Percentiles rank a stretch among this genome's conserved stretches.
Evolutionary conservation across 192 early-diverging fungal genomes (phyloP).

Genomic region (Coemansia nantahalensis): DNA sequence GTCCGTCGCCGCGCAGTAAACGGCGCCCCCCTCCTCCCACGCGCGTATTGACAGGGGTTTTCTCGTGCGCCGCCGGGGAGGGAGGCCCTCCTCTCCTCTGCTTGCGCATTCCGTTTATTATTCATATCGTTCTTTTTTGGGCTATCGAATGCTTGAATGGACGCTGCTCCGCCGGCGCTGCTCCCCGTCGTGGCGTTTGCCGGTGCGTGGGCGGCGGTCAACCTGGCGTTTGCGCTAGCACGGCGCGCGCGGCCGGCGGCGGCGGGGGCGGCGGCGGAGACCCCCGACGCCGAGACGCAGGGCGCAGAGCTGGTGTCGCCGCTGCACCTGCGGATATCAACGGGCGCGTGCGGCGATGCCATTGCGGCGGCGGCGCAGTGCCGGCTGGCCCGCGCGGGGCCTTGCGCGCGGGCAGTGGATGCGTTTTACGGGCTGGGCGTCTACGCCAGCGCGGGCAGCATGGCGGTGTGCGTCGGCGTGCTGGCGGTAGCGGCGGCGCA

Average conservation of each 20-base stretch:
- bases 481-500: constrained; percentile 17
- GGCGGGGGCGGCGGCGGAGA: neutral
- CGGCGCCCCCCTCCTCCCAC: no score
- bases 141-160: constrained; percentile 10
- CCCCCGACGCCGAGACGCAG: neutral
- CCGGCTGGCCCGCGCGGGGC: neutral
- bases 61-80: no score
- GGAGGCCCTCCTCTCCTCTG: no score
- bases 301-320: constrained; percentile 31
- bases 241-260: neutral
- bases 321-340: constrained; percentile 31
- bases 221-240: constrained; percentile 4
- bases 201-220: constrained; percentile 12
- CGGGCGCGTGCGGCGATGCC: constrained; percentile 4
- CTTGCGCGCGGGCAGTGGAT: constrained; percentile 3
- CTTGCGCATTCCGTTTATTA: no score
- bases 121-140: neutral
- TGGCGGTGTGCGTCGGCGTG: constrained; percentile 15
- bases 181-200: constrained; percentile 9
- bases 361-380: neutral
- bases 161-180: constrained; percentile 2
- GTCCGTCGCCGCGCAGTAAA: no score
- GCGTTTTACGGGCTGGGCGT: constrained; percentile 16
- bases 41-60: no score
- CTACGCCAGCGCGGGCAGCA: constrained; percentile 8